These are phyloP conservation scores for Inga laurina DNA, from an alignment of 306 rosid genomes.

Conservation along the genomic window DNA sequence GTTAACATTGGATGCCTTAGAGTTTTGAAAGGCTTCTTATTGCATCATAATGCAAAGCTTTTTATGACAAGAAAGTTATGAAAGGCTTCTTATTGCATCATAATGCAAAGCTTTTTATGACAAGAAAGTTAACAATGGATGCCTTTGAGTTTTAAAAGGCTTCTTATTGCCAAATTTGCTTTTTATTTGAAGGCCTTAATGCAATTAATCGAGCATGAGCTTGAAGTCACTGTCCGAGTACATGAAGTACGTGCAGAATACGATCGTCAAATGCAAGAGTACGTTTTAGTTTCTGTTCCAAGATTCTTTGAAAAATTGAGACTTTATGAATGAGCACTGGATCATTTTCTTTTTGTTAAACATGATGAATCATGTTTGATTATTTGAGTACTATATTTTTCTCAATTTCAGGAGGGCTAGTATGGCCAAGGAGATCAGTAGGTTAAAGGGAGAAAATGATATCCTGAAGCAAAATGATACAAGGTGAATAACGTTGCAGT, in stretches of 20 bases:
- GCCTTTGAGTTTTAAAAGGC: conserved; percentile 1
- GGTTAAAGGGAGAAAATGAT: conserved; percentile 49
- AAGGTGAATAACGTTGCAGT: conserved; percentile 34
- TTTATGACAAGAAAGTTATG: conserved; percentile 8
- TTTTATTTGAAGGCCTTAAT: conserved; percentile 67
- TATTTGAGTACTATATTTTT: conserved; percentile 5
- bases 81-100: background rate
- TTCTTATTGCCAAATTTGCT: conserved; percentile 21
- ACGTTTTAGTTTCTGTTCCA: conserved; percentile 31
- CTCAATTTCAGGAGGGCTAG: conserved; percentile 48
- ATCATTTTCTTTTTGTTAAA: background rate
- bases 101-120: background rate
- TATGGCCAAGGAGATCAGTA: conserved; percentile 47
- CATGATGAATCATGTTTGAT: background rate
- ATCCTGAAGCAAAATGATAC: conserved; percentile 35
- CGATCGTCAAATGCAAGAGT: conserved; percentile 94
- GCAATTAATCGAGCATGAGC: conserved; percentile 91
- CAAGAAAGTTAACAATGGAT: background rate
- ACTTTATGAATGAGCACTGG: background rate
- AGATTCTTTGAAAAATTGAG: conserved; percentile 5
- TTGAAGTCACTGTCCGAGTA: conserved; percentile 88
- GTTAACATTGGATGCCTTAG: background rate
- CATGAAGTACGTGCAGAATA: conserved; percentile 94
- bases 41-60: background rate
- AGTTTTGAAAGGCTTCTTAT: background rate